Percentiles rank a stretch among this genome's conserved stretches.
Conservation (phyloP, 148 eudicot genomes). For the Camellia lanceoleosa region DNA sequence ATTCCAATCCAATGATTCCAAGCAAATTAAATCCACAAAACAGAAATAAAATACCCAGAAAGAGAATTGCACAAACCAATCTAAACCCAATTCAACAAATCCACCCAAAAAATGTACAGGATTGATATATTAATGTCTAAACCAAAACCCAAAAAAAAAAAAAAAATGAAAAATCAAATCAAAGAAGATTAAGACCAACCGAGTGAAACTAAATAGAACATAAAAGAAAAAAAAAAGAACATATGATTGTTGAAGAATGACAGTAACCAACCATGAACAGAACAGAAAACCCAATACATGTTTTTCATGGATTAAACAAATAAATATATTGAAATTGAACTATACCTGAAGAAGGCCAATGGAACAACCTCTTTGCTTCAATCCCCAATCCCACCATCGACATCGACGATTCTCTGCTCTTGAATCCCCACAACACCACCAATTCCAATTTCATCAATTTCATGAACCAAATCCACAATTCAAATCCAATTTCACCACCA, state of each 20-base stretch:
- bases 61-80: conserved; percentile 1
- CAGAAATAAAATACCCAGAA: neutral
- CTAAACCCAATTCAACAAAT: conserved; percentile 4
- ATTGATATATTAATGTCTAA: neutral
- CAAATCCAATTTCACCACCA: too few relatives aligned
- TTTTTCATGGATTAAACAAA: neutral
- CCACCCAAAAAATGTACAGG: neutral
- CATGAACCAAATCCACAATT: too few relatives aligned
- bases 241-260: neutral
- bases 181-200: neutral
- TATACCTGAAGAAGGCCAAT: too few relatives aligned
- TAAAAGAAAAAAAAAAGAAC: neutral
- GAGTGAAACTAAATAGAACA: conserved; percentile 2
- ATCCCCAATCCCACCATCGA: too few relatives aligned
- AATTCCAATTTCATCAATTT: too few relatives aligned
- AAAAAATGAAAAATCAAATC: neutral
- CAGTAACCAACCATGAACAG: conserved; percentile 6
- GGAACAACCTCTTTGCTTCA: too few relatives aligned
- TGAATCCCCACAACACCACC: too few relatives aligned
- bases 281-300: neutral
- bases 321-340: neutral
- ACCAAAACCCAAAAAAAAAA: neutral
- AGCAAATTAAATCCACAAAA: neutral
- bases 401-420: too few relatives aligned
- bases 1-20: neutral